These are phyloP conservation scores for Atkinsonella hypoxylon DNA, from an alignment of 2,329 filamentous ascomycete species.

Conservation along the genomic window DNA sequence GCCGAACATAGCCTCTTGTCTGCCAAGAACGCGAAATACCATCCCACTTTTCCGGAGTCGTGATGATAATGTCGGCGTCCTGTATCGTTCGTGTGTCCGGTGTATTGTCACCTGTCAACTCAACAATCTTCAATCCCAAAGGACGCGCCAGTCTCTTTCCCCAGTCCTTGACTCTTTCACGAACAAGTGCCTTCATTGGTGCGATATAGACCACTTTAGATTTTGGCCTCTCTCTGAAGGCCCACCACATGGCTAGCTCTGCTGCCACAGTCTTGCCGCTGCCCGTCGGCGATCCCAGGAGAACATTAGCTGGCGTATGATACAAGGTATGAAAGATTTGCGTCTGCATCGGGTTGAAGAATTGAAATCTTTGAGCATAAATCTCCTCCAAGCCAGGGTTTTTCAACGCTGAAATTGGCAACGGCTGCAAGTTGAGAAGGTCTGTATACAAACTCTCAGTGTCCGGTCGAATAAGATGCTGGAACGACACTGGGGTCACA, in stretches of 20 bases:
- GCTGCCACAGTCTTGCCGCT: conserved; percentile 96
- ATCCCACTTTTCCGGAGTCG: conserved; percentile 99
- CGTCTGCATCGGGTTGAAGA: conserved; percentile 99
- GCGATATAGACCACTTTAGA: conserved; percentile 99
- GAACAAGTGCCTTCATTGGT: conserved; percentile 96
- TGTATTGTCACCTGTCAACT: conserved; percentile 93
- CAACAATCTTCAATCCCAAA: conserved; percentile 81
- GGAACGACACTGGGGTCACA: conserved; percentile 88
- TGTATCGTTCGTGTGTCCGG: conserved; percentile 92
- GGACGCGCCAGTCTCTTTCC: conserved; percentile 66
- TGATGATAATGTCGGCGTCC: conserved; percentile 95
- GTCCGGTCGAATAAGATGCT: conserved; percentile 92
- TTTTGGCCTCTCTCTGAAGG: conserved; percentile 84
- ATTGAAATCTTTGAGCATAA: conserved; percentile 81
- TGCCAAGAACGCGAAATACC: conserved; percentile 99
- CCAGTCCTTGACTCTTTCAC: conserved; percentile 95
- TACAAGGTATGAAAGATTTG: conserved; percentile 97
- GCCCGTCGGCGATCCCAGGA: conserved; percentile 89
- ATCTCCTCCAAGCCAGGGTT: conserved; percentile 80
- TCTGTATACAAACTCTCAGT: conserved; percentile 97
- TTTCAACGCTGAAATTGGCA: conserved; percentile 77
- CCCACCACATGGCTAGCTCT: conserved; percentile 99
- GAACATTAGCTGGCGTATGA: conserved; percentile 80
- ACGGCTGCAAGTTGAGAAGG: conserved; percentile 77
- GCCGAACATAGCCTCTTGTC: conserved; percentile 87